phyloP scores from a whole-genome alignment of 1,284 basidiomycete genomes.

The Amylostereum areolatum region DNA sequence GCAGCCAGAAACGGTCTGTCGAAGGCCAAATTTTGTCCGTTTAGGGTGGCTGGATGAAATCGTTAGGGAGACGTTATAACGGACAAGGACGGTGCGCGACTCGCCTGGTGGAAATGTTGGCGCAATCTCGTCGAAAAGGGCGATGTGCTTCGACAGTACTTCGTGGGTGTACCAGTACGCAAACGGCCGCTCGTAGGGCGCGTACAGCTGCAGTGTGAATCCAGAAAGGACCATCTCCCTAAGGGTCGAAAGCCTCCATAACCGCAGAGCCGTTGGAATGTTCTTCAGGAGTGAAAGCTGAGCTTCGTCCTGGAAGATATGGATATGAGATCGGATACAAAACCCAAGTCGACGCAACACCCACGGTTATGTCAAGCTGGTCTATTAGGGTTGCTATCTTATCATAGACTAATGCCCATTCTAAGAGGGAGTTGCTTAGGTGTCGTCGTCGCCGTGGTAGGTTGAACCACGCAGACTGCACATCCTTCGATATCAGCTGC shows the following conservation, averaged over 20 bases:
- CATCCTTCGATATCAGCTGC: not conserved
- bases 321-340: conserved; percentile 4
- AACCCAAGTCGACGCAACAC: conserved; percentile 1
- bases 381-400: conserved; percentile 31
- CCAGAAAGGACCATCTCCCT: conserved; percentile 70
- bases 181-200: conserved; percentile 57
- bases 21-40: conserved; percentile 42
- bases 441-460: conserved; percentile 60
- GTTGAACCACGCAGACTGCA: conserved; percentile 55
- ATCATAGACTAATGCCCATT: conserved; percentile 61
- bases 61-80: conserved; percentile 1
- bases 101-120: conserved; percentile 32
- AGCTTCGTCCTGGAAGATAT: conserved; percentile 14
- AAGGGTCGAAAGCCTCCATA: conserved; percentile 55
- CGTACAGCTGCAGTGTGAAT: conserved; percentile 73
- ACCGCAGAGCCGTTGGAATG: conserved; percentile 40
- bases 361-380: conserved; percentile 21
- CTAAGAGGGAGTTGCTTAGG: conserved; percentile 52
- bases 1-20: conserved; percentile 45
- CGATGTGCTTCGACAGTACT: conserved; percentile 50
- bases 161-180: conserved; percentile 69
- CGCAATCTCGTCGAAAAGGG: conserved; percentile 44
- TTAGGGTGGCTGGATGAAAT: conserved; percentile 31
- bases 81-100: conserved; percentile 4
- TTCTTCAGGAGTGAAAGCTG: conserved; percentile 27